phyloP scores from a whole-genome alignment of 352 stramenopile species.

The Phytophthora foliorum region DNA sequence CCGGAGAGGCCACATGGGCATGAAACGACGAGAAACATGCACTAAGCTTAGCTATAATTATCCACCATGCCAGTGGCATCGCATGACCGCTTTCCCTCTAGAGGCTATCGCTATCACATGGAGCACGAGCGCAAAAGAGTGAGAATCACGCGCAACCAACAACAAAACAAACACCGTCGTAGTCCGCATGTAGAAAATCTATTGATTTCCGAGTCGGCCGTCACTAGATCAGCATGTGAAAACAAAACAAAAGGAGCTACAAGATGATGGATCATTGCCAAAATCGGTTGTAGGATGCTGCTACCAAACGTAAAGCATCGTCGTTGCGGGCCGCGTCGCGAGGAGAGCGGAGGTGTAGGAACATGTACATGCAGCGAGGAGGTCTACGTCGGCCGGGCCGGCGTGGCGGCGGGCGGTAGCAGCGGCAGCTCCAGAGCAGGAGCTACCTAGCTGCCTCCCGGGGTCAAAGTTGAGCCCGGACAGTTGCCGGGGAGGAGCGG shows the following conservation, averaged over 20 bases:
- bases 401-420: constrained; percentile 9
- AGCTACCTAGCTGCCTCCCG: constrained; percentile 26
- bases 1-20: no score
- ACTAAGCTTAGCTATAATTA: neutral
- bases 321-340: constrained; percentile 44
- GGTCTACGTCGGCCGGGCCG: constrained; percentile 26
- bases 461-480: constrained; percentile 23
- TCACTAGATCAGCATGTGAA: constrained; percentile 10
- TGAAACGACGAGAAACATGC: neutral
- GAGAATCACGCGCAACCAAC: no score
- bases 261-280: constrained; percentile 50
- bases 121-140: no score
- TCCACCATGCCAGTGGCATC: neutral
- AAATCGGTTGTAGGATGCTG: constrained; percentile 55
- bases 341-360: constrained; percentile 24
- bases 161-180: neutral
- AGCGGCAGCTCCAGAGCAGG: constrained; percentile 14
- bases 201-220: constrained; percentile 32
- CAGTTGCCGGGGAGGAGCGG: constrained; percentile 3
- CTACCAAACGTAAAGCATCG: constrained; percentile 58
- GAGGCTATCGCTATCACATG: no score
- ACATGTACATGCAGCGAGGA: constrained; percentile 36
- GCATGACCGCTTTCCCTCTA: neutral
- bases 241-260: constrained; percentile 35
- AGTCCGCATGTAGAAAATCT: constrained; percentile 37